phyloP scores from a whole-genome alignment of 2,329 filamentous ascomycete genomes.

The Penicillium sp. region DNA sequence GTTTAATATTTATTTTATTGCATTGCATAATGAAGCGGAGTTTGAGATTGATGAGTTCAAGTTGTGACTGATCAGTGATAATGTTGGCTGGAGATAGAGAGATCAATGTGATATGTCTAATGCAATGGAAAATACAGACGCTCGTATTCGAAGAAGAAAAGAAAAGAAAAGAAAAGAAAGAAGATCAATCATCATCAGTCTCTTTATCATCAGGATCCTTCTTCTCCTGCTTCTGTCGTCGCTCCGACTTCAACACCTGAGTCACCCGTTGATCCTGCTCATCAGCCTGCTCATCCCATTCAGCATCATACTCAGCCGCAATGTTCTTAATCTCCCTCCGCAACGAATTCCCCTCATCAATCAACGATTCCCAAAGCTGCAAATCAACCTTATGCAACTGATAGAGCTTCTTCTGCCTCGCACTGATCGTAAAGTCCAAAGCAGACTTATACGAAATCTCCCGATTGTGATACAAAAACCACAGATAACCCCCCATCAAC shows the following conservation, averaged over 20 bases:
- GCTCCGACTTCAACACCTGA: slow-evolving; percentile 51
- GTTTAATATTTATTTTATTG: slow-evolving; percentile 5
- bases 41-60: not conserved
- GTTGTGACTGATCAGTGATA: not conserved
- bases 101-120: slow-evolving; percentile 1
- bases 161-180: not conserved
- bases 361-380: slow-evolving; percentile 69
- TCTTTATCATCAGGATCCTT: slow-evolving; percentile 24
- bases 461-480: slow-evolving; percentile 89
- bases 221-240: slow-evolving; percentile 39
- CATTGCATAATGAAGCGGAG: not conserved
- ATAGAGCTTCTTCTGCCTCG: slow-evolving; percentile 73
- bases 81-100: not conserved
- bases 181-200: slow-evolving; percentile 28
- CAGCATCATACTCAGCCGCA: slow-evolving; percentile 82
- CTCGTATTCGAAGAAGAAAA: not conserved
- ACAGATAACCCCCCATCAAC: slow-evolving; percentile 85
- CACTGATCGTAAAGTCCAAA: slow-evolving; percentile 79
- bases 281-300: slow-evolving; percentile 76
- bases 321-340: slow-evolving; percentile 74
- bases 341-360: slow-evolving; percentile 75
- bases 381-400: slow-evolving; percentile 70
- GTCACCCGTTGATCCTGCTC: slow-evolving; percentile 61
- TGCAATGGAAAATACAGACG: slow-evolving; percentile 8
- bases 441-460: slow-evolving; percentile 84